These are phyloP conservation scores for Fusarium illudens DNA, from an alignment of 2,329 filamentous ascomycete genomes.

Conservation along the genomic window DNA sequence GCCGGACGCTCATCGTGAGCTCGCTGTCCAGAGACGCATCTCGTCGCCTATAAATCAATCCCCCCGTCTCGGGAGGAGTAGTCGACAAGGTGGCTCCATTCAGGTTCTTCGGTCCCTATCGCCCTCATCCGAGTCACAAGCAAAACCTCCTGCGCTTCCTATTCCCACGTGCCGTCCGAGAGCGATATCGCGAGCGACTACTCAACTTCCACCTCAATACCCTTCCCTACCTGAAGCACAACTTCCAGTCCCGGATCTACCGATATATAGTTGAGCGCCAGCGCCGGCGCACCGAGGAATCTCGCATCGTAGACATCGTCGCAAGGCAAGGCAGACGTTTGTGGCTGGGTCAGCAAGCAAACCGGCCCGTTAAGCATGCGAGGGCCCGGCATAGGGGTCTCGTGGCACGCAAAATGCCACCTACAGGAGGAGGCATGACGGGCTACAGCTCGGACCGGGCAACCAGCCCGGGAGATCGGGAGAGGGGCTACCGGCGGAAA, in stretches of 20 bases:
- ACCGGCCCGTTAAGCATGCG: slow-evolving; percentile 44
- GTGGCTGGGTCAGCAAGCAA: slow-evolving; percentile 52
- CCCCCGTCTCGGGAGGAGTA: slow-evolving; percentile 1
- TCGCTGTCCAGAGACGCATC: slow-evolving; percentile 1
- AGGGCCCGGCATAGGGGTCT: slow-evolving; percentile 44
- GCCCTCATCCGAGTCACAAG: slow-evolving; percentile 52
- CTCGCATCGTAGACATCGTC: slow-evolving; percentile 55
- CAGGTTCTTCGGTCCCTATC: slow-evolving; percentile 50
- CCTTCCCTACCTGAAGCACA: slow-evolving; percentile 74
- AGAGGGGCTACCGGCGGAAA: slow-evolving; percentile 77
- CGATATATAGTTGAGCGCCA: slow-evolving; percentile 74
- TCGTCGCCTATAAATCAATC: slow-evolving; percentile 12
- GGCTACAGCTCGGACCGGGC: slow-evolving; percentile 45
- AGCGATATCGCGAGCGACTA: slow-evolving; percentile 71
- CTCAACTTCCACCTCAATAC: slow-evolving; percentile 78
- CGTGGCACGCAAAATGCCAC: slow-evolving; percentile 44
- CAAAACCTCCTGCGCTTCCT: slow-evolving; percentile 70
- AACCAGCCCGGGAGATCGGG: slow-evolving; percentile 47
- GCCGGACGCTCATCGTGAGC: slow-evolving; percentile 17
- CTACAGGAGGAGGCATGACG: slow-evolving; percentile 33
- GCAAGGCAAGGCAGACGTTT: slow-evolving; percentile 55
- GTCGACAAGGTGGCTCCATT: slow-evolving; percentile 56
- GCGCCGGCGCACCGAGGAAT: slow-evolving; percentile 59
- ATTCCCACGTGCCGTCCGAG: slow-evolving; percentile 69
- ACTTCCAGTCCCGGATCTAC: slow-evolving; percentile 80